Percentiles rank a stretch among this genome's conserved stretches.
phyloP scores from a whole-genome alignment of 2,329 filamentous ascomycete genomes.

The Fusarium musae region DNA sequence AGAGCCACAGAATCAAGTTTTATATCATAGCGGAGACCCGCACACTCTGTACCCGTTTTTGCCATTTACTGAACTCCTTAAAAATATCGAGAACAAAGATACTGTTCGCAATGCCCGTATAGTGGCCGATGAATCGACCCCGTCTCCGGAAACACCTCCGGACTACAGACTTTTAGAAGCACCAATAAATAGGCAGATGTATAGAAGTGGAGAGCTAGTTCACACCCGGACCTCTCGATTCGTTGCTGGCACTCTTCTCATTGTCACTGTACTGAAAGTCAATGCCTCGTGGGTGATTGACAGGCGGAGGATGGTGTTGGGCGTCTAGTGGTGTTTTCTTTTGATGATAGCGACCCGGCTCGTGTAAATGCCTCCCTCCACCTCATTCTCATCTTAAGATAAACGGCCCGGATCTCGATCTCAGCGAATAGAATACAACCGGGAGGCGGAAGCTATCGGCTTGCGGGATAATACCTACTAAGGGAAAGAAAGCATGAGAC shows the following conservation, averaged over 20 bases:
- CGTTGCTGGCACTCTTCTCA: conserved; percentile 8
- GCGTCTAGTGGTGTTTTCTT: conserved; percentile 4
- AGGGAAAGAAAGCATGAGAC: conserved; percentile 11
- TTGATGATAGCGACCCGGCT: not conserved
- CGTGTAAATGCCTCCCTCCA: conserved; percentile 25
- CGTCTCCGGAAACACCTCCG: conserved; percentile 36
- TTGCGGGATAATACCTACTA: conserved; percentile 29
- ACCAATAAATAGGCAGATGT: conserved; percentile 15
- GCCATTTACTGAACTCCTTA: not conserved
- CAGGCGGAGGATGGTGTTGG: conserved; percentile 28
- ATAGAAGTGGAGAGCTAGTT: conserved; percentile 27
- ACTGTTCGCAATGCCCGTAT: conserved; percentile 2
- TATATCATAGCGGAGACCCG: conserved; percentile 5
- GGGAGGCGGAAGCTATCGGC: conserved; percentile 29
- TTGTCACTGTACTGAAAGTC: conserved; percentile 13
- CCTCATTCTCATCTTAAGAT: conserved; percentile 18
- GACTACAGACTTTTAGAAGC: conserved; percentile 16
- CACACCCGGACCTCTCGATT: conserved; percentile 11
- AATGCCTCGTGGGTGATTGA: conserved; percentile 23
- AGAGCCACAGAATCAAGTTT: conserved; percentile 3
- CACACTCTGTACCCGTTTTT: not conserved
- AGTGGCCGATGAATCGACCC: conserved; percentile 29
- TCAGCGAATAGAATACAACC: conserved; percentile 14
- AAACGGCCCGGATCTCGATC: conserved; percentile 35
- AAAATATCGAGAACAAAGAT: not conserved